A percentile compares a stretch with the other conserved stretches of the same genome.
Conservation (phyloP, 2,329 filamentous ascomycete species). For the Didymella glomerata region DNA sequence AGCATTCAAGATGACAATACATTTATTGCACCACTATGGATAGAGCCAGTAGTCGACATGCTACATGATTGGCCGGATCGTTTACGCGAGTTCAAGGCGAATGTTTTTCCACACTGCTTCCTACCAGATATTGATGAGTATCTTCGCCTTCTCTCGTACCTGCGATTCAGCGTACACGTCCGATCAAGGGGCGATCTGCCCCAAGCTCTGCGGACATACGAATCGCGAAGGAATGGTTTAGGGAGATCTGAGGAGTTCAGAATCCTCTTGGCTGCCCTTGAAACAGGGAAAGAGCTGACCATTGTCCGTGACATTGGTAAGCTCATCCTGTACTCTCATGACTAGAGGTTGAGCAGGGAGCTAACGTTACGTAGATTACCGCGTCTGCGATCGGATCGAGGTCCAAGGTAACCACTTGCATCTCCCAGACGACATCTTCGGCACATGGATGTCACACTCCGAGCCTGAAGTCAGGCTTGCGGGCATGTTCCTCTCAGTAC, state of each 20-base stretch:
- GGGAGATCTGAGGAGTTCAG: constrained; percentile 41
- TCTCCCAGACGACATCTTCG: constrained; percentile 61
- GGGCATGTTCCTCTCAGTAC: constrained; percentile 81
- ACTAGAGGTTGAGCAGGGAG: background rate
- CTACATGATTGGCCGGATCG: constrained; percentile 48
- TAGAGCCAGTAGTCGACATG: constrained; percentile 47
- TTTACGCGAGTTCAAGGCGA: constrained; percentile 53
- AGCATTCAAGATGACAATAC: background rate
- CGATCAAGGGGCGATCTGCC: constrained; percentile 30
- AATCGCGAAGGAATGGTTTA: constrained; percentile 21
- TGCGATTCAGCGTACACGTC: constrained; percentile 48
- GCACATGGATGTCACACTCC: constrained; percentile 48
- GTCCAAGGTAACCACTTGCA: constrained; percentile 53
- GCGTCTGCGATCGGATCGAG: constrained; percentile 34
- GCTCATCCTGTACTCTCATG: constrained; percentile 16
- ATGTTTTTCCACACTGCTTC: constrained; percentile 60
- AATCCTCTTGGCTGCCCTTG: constrained; percentile 52
- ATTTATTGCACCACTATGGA: constrained; percentile 47
- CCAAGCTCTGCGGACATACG: constrained; percentile 20
- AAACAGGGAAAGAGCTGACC: constrained; percentile 58
- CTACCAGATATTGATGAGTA: constrained; percentile 52
- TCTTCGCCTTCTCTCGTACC: constrained; percentile 50
- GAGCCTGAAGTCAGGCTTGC: constrained; percentile 70
- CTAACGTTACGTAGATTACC: constrained; percentile 33
- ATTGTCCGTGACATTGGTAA: constrained; percentile 53